These are phyloP conservation scores for Aspergillus sp. DNA, from an alignment of 2,329 filamentous ascomycete species.

Conservation along the genomic window DNA sequence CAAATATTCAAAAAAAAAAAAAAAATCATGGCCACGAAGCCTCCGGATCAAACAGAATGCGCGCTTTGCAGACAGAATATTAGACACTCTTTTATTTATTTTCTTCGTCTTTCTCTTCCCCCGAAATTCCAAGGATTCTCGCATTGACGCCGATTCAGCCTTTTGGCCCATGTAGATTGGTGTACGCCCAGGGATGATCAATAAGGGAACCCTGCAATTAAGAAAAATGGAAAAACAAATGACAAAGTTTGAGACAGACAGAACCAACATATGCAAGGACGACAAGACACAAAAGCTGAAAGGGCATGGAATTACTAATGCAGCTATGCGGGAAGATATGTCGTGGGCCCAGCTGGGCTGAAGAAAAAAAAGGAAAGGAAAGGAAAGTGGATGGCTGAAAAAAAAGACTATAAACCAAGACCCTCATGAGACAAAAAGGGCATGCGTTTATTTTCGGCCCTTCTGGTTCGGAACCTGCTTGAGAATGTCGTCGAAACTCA, in stretches of 20 bases:
- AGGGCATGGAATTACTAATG: slow-evolving; percentile 6
- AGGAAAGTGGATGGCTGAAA: slow-evolving; percentile 2
- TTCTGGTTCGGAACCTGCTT: slow-evolving; percentile 39
- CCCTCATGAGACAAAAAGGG: not conserved
- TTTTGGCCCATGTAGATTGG: slow-evolving; percentile 12
- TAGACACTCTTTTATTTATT: slow-evolving; percentile 2
- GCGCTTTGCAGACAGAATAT: slow-evolving; percentile 4
- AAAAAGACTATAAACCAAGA: slow-evolving; percentile 1
- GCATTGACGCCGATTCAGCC: slow-evolving; percentile 19
- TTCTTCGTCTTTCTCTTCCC: not conserved
- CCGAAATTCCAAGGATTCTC: slow-evolving; percentile 7
- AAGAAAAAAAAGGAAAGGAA: slow-evolving; percentile 6
- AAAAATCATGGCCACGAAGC: not conserved
- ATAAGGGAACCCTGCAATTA: slow-evolving; percentile 1
- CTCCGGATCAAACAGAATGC: slow-evolving; percentile 5
- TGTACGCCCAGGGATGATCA: slow-evolving; percentile 15
- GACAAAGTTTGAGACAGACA: not conserved
- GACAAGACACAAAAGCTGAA: slow-evolving; percentile 11
- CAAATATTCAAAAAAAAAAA: slow-evolving; percentile 2
- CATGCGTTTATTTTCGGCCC: slow-evolving; percentile 32
- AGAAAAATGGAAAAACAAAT: slow-evolving; percentile 11
- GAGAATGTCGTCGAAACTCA: slow-evolving; percentile 52
- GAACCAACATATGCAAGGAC: not conserved
- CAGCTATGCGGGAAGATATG: not conserved
- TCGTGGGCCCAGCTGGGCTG: not conserved